Percentiles rank a stretch among this genome's conserved stretches.
phyloP scores from a whole-genome alignment of 352 stramenopile genomes.

The Phytophthora brassicae region DNA sequence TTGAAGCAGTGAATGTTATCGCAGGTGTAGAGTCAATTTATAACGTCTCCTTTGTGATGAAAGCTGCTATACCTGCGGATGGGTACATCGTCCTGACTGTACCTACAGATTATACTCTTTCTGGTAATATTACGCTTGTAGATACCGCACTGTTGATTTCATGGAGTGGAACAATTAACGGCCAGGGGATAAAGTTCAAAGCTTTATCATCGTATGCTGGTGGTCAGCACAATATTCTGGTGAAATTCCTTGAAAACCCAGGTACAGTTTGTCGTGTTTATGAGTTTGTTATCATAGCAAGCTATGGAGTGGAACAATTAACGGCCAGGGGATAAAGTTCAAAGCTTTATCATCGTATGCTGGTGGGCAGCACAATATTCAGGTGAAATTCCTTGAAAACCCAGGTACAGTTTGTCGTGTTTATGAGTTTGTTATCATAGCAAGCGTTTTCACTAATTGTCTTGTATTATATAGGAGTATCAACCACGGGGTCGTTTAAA shows the following conservation, averaged over 20 bases:
- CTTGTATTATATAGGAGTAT: slow-evolving; percentile 27
- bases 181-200: slow-evolving; percentile 18
- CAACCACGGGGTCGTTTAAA: slow-evolving; percentile 35
- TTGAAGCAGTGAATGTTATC: slow-evolving; percentile 8
- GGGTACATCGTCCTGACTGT: slow-evolving; percentile 31
- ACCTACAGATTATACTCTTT: slow-evolving; percentile 16
- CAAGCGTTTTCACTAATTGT: neutral
- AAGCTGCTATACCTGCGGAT: slow-evolving; percentile 21
- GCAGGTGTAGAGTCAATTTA: slow-evolving; percentile 31
- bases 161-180: slow-evolving; percentile 11
- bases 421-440: neutral
- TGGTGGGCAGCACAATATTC: slow-evolving; percentile 19
- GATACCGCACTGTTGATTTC: slow-evolving; percentile 5
- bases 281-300: no score
- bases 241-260: slow-evolving; percentile 39
- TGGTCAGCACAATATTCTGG: slow-evolving; percentile 21
- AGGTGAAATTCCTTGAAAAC: slow-evolving; percentile 34
- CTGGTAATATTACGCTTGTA: slow-evolving; percentile 11
- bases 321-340: slow-evolving; percentile 20
- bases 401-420: slow-evolving; percentile 29
- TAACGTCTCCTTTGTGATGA: slow-evolving; percentile 12
- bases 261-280: slow-evolving; percentile 19
- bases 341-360: slow-evolving; percentile 3
- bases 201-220: slow-evolving; percentile 4
- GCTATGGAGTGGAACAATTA: slow-evolving; percentile 17